phyloP scores from a whole-genome alignment of 2,329 filamentous ascomycete genomes.

The Paraphaeosphaeria sporulosa region DNA sequence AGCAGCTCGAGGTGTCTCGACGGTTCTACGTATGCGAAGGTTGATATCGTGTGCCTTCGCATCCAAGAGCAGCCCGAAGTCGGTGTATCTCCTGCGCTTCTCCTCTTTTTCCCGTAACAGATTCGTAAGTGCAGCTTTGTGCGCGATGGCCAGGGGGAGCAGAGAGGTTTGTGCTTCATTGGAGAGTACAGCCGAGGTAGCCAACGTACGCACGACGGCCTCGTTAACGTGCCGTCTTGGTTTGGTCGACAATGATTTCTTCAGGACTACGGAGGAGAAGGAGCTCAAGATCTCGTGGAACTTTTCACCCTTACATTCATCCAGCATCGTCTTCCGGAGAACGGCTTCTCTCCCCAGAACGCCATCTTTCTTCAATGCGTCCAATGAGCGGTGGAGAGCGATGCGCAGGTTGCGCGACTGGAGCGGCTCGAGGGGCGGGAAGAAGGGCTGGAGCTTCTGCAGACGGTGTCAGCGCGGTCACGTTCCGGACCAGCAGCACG shows the following conservation, averaged over 20 bases:
- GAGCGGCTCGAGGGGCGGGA: constrained; percentile 86
- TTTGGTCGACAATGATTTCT: constrained; percentile 66
- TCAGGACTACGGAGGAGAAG: constrained; percentile 85
- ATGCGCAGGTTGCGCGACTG: constrained; percentile 91
- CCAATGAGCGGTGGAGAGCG: constrained; percentile 80
- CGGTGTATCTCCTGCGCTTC: constrained; percentile 64
- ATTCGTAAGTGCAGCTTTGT: constrained; percentile 71
- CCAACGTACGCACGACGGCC: constrained; percentile 60
- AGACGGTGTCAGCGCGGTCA: constrained; percentile 4
- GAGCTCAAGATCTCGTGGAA: constrained; percentile 84
- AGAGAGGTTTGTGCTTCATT: constrained; percentile 54
- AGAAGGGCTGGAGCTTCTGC: constrained; percentile 88
- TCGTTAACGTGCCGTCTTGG: constrained; percentile 48
- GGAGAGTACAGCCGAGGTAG: constrained; percentile 50
- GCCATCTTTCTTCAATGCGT: constrained; percentile 87
- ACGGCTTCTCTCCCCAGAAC: constrained; percentile 79
- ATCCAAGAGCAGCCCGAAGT: constrained; percentile 71
- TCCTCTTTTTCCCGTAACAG: constrained; percentile 67
- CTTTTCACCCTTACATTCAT: constrained; percentile 92
- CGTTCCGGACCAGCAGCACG: neutral
- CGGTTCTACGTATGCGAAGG: constrained; percentile 58
- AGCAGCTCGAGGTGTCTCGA: constrained; percentile 32
- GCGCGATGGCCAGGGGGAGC: constrained; percentile 73
- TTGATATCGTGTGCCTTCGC: constrained; percentile 67
- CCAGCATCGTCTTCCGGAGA: constrained; percentile 91